Percentiles rank a stretch among this genome's conserved stretches.
Evolutionary conservation across 257 asterid genomes (phyloP).

Genomic region (Vinca minor): DNA sequence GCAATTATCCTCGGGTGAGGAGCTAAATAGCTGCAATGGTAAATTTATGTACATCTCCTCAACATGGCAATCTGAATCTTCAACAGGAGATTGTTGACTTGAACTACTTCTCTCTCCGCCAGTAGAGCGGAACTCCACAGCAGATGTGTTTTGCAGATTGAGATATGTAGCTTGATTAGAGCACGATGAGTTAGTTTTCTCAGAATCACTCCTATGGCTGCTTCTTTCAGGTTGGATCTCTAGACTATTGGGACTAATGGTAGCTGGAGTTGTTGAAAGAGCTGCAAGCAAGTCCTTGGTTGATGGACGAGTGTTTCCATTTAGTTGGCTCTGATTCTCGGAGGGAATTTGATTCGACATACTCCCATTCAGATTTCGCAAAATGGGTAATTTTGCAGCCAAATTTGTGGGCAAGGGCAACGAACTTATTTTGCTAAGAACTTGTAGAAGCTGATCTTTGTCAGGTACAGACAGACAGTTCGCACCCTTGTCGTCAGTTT

Average conservation of each 20-base stretch:
- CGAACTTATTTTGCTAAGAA: conserved; percentile 53
- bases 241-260: conserved; percentile 25
- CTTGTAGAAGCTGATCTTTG: conserved; percentile 59
- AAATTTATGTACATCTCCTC: conserved; percentile 33
- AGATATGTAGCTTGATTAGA: conserved; percentile 31
- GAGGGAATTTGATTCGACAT: conserved; percentile 27
- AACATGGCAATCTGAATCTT: conserved; percentile 39
- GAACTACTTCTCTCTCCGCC: conserved; percentile 57
- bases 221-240: conserved; percentile 50
- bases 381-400: conserved; percentile 32
- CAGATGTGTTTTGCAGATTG: conserved; percentile 30
- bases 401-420: conserved; percentile 47
- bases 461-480: conserved; percentile 31
- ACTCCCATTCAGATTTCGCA: conserved; percentile 26
- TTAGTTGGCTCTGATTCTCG: conserved; percentile 26
- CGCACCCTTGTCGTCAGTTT: conserved; percentile 31
- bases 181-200: conserved; percentile 53
- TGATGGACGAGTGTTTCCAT: conserved; percentile 38
- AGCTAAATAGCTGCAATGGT: conserved; percentile 50
- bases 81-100: conserved; percentile 46
- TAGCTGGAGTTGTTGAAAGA: conserved; percentile 44
- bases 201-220: conserved; percentile 55
- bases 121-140: conserved; percentile 24
- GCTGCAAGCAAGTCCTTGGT: conserved; percentile 67
- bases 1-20: conserved; percentile 53